Conservation (phyloP, 257 asterid genomes). For the Phtheirospermum japonicum region DNA sequence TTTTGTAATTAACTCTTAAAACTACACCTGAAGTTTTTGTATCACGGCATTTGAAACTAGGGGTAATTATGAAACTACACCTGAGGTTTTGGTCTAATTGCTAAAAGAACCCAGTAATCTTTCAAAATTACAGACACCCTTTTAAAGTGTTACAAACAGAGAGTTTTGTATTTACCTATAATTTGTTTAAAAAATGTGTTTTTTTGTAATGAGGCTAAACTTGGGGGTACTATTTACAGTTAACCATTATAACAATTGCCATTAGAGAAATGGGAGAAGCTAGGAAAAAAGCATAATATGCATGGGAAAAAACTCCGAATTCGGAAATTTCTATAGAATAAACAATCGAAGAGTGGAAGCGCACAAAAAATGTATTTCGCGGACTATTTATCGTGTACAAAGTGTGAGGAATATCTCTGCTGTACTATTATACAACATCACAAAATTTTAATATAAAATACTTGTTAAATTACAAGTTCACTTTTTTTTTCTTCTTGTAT, state of each 20-base stretch:
- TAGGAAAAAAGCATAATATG: no score
- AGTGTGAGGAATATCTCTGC: slow-evolving; percentile 20
- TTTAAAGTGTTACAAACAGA: not conserved
- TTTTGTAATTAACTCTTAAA: no score
- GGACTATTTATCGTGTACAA: not conserved
- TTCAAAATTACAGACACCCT: not conserved
- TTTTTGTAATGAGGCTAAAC: no score
- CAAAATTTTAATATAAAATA: not conserved
- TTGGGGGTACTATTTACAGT: no score
- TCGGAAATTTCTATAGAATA: no score
- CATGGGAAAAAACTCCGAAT: no score
- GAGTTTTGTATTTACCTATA: no score
- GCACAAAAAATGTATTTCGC: not conserved
- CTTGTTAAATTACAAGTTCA: slow-evolving; percentile 21
- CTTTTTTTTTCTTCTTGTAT: slow-evolving; percentile 20
- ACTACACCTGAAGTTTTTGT: no score
- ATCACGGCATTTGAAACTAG: not conserved
- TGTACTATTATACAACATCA: slow-evolving; percentile 21
- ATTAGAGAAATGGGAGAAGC: not conserved
- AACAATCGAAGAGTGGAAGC: slow-evolving; percentile 9
- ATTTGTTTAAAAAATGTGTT: no score
- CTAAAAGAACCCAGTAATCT: not conserved
- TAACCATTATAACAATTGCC: no score
- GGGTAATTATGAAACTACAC: not conserved
- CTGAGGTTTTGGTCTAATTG: not conserved